A percentile compares a stretch with the other conserved stretches of the same genome.
phyloP scores from a whole-genome alignment of 2,329 filamentous ascomycete genomes.

The Neopestalotiopsis rosae region DNA sequence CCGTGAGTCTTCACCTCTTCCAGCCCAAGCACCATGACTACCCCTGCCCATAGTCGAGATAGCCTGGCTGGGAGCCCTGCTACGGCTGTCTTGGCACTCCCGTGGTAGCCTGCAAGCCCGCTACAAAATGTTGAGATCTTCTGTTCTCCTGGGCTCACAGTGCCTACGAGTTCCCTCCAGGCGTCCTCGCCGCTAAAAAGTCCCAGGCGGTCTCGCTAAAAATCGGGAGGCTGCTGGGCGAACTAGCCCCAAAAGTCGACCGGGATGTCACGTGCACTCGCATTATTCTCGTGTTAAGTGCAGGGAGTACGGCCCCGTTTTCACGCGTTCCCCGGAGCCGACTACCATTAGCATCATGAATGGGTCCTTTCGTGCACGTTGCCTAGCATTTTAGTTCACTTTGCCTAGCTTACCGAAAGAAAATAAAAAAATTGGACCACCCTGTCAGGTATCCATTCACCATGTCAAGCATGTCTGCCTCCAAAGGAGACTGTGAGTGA shows the following conservation, averaged over 20 bases:
- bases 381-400: background rate
- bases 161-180: too few species aligned
- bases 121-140: background rate
- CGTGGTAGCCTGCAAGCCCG: background rate
- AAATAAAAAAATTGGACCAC: constrained; percentile 6
- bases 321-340: background rate
- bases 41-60: background rate
- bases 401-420: background rate
- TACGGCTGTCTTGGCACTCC: background rate
- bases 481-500: background rate
- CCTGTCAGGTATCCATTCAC: background rate
- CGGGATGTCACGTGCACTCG: constrained; percentile 5
- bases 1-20: background rate
- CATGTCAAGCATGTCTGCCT: background rate
- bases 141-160: background rate
- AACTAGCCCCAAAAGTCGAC: background rate
- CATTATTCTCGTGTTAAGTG: background rate
- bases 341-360: background rate
- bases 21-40: background rate
- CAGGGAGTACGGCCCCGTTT: background rate
- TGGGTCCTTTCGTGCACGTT: background rate
- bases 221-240: background rate
- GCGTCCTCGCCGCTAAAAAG: constrained; percentile 2
- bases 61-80: background rate
- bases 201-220: constrained; percentile 1